Conservation (phyloP, 2,329 filamentous ascomycete genomes). For the Paracorniculantispora psalliotae region DNA sequence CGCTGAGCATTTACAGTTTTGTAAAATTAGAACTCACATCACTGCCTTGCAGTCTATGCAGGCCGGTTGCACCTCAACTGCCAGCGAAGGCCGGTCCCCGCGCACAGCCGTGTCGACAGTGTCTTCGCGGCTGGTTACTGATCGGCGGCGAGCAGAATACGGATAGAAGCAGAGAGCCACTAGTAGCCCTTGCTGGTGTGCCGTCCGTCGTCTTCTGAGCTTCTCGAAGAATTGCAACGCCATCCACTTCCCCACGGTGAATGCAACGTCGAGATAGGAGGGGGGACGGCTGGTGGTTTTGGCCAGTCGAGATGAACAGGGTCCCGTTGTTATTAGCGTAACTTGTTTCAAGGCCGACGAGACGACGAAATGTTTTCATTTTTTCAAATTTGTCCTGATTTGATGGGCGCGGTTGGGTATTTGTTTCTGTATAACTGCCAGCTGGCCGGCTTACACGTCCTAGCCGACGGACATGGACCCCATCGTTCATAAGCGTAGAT, state of each 20-base stretch:
- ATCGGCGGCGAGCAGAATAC: not conserved
- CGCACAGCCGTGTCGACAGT: too few relatives aligned
- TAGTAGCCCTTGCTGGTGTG: not conserved
- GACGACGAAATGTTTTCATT: not conserved
- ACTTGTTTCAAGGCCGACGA: not conserved
- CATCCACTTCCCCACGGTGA: not conserved
- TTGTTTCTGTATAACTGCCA: not conserved
- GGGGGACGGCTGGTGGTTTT: not conserved
- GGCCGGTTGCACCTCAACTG: too few relatives aligned
- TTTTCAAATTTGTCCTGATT: not conserved
- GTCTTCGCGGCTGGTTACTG: too few relatives aligned
- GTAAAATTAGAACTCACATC: too few relatives aligned
- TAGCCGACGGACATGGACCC: not conserved
- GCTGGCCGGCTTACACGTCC: too few relatives aligned
- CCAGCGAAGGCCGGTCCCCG: too few relatives aligned
- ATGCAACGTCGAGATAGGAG: constrained; percentile 5
- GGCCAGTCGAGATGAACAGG: not conserved
- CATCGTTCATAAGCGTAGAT: not conserved
- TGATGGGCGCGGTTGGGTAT: not conserved
- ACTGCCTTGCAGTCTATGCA: too few relatives aligned
- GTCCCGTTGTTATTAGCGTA: not conserved
- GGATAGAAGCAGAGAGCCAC: too few relatives aligned
- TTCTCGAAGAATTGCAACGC: not conserved
- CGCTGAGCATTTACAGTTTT: too few relatives aligned
- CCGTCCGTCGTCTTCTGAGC: not conserved